Conservation (phyloP, 208 protist genomes). For the Trypanosoma theileri region DNA sequence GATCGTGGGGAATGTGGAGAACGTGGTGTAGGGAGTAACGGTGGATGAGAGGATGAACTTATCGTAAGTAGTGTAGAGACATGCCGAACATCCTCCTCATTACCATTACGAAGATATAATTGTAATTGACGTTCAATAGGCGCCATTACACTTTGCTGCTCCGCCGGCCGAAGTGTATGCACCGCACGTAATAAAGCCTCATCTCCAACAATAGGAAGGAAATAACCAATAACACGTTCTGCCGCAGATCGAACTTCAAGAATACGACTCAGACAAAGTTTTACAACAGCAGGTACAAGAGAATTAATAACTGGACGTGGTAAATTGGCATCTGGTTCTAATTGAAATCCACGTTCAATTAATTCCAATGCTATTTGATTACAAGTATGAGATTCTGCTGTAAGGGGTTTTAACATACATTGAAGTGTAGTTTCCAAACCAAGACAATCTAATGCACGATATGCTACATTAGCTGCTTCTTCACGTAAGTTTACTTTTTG, state of each 20-base stretch:
- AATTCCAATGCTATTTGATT: conserved; percentile 75
- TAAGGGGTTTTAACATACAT: conserved; percentile 67
- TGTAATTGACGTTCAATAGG: conserved; percentile 74
- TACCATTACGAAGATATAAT: conserved; percentile 27
- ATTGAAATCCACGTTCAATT: conserved; percentile 68
- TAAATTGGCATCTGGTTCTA: conserved; percentile 39
- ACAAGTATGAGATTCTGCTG: conserved; percentile 69
- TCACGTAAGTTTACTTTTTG: conserved; percentile 80
- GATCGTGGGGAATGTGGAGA: conserved; percentile 13
- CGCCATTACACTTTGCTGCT: conserved; percentile 72
- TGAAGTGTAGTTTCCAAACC: conserved; percentile 69
- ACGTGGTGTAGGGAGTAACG: background rate
- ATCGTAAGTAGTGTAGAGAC: background rate
- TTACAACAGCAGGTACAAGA: conserved; percentile 62
- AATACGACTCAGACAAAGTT: conserved; percentile 79
- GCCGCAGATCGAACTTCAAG: conserved; percentile 75
- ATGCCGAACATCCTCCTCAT: conserved; percentile 27
- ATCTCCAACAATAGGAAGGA: conserved; percentile 63
- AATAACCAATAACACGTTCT: conserved; percentile 70
- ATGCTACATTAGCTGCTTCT: conserved; percentile 61
- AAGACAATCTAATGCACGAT: conserved; percentile 52
- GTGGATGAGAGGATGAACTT: background rate
- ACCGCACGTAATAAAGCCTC: conserved; percentile 56
- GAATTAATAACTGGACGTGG: conserved; percentile 42
- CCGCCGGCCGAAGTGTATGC: conserved; percentile 69